Evolutionary conservation across 768 basidiomycete species (phyloP).

Genomic region (Suillus luteus): DNA sequence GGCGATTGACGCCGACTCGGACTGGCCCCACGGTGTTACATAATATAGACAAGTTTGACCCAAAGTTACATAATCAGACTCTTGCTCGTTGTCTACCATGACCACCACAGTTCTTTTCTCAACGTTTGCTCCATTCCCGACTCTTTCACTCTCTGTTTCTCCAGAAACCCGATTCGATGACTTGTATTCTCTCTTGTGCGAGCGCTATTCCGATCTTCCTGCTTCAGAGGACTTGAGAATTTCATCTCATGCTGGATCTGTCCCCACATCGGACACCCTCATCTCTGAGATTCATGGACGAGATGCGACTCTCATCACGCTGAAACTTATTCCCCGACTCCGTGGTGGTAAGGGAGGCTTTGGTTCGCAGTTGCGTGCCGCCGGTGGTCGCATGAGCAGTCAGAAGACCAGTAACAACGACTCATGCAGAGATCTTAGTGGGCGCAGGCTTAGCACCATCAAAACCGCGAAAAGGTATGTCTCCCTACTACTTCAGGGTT

Average conservation of each 20-base stretch:
- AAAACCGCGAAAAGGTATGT: constrained; percentile 93
- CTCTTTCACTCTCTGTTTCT: constrained; percentile 49
- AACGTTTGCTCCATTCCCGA: constrained; percentile 61
- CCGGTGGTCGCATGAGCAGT: constrained; percentile 96
- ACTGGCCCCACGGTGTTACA: constrained; percentile 9
- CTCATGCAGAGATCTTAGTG: constrained; percentile 90
- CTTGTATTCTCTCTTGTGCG: constrained; percentile 45
- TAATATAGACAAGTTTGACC: background rate
- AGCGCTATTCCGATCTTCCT: constrained; percentile 52
- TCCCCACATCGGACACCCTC: constrained; percentile 30
- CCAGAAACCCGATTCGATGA: constrained; percentile 41
- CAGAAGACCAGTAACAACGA: constrained; percentile 96
- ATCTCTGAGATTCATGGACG: constrained; percentile 39
- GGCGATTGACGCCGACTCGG: background rate
- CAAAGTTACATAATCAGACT: constrained; percentile 11
- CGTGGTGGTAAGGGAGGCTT: constrained; percentile 97
- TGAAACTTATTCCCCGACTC: constrained; percentile 75
- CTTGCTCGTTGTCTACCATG: constrained; percentile 34
- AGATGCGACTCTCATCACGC: constrained; percentile 49
- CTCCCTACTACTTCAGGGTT: background rate
- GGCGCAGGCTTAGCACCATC: constrained; percentile 87
- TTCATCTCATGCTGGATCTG: constrained; percentile 39
- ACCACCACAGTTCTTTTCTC: constrained; percentile 56
- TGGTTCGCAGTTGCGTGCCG: constrained; percentile 93
- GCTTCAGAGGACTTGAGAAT: constrained; percentile 42